Evolutionary conservation across 495 filamentous ascomycete species (phyloP).

Genomic region (Talaromyces stipitatus): DNA sequence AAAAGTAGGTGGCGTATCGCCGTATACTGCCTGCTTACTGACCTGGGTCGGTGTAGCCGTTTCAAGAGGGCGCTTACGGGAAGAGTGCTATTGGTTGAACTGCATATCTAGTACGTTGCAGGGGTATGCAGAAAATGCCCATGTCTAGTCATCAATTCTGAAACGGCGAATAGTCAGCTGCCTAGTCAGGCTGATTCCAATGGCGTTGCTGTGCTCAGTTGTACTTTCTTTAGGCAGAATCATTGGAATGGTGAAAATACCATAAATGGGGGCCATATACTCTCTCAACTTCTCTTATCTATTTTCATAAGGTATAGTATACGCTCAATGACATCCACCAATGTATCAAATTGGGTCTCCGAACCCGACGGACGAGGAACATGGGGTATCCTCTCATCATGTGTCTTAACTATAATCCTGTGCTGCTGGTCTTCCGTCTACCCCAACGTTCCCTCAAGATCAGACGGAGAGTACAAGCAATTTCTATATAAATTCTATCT

Average conservation of each 20-base stretch:
- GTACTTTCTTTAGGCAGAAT: too few species aligned
- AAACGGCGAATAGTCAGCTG: too few species aligned
- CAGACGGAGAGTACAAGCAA: slow-evolving; percentile 5
- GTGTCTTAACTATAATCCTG: slow-evolving; percentile 21
- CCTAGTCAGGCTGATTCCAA: too few species aligned
- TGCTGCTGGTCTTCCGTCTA: slow-evolving; percentile 23
- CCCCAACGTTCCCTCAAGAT: slow-evolving; percentile 18
- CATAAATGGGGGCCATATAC: neutral
- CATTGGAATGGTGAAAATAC: too few species aligned
- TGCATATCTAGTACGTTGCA: too few species aligned
- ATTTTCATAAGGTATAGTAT: neutral
- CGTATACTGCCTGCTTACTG: neutral
- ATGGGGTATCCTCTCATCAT: slow-evolving; percentile 21
- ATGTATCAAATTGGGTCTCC: slow-evolving; percentile 11
- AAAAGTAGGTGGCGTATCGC: neutral
- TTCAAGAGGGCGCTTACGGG: neutral
- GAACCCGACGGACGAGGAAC: slow-evolving; percentile 26
- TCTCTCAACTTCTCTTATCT: neutral
- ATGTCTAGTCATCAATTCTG: too few species aligned
- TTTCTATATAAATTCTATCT: slow-evolving; percentile 19
- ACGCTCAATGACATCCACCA: neutral
- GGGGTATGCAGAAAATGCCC: too few species aligned
- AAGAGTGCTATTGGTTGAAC: neutral
- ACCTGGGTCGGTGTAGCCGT: too few species aligned
- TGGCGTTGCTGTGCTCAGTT: too few species aligned